Evolutionary conservation across 2,329 filamentous ascomycete genomes (phyloP).

Genomic region (Diaporthe batatas): DNA sequence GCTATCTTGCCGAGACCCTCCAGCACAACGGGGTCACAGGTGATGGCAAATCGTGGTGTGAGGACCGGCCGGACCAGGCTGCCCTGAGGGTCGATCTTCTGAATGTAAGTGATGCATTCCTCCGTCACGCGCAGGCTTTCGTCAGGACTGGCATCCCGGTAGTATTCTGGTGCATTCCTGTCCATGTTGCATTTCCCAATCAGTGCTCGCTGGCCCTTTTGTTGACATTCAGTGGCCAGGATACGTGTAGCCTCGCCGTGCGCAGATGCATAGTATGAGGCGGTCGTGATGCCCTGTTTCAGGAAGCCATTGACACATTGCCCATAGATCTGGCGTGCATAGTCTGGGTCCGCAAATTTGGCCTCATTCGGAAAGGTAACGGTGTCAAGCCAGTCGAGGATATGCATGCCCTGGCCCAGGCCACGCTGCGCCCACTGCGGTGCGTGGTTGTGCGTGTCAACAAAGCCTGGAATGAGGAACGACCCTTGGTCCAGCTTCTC

Average conservation of each 20-base stretch:
- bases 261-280: slow-evolving; percentile 70
- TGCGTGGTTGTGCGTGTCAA: slow-evolving; percentile 79
- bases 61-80: slow-evolving; percentile 63
- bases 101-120: slow-evolving; percentile 63
- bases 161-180: slow-evolving; percentile 67
- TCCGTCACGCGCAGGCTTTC: slow-evolving; percentile 64
- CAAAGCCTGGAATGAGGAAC: slow-evolving; percentile 71
- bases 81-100: slow-evolving; percentile 57
- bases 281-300: slow-evolving; percentile 72
- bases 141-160: slow-evolving; percentile 60
- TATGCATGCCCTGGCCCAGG: slow-evolving; percentile 64
- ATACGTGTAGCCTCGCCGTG: slow-evolving; percentile 69
- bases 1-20: slow-evolving; percentile 68
- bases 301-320: slow-evolving; percentile 69
- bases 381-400: slow-evolving; percentile 74
- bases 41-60: slow-evolving; percentile 73
- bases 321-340: slow-evolving; percentile 66
- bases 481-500: slow-evolving; percentile 55
- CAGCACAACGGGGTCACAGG: slow-evolving; percentile 68
- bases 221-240: slow-evolving; percentile 66
- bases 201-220: slow-evolving; percentile 69
- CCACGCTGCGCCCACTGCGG: slow-evolving; percentile 67
- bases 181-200: slow-evolving; percentile 75
- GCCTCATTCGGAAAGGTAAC: slow-evolving; percentile 76
- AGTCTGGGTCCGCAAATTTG: slow-evolving; percentile 65